phyloP scores from a whole-genome alignment of 257 asterid species.

The Nicotiana knightiana region DNA sequence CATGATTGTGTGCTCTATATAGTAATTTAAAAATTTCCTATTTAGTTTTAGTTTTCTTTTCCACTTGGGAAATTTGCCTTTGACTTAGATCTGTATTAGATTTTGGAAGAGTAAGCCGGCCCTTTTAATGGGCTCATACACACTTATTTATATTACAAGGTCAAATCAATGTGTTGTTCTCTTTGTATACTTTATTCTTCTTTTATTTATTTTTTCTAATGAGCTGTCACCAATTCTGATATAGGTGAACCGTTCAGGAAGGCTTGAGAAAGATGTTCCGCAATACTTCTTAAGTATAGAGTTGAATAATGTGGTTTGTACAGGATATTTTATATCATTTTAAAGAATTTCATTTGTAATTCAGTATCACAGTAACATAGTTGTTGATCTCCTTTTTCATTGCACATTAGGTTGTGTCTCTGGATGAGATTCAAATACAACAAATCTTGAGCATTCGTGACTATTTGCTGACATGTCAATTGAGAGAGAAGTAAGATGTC shows the following conservation, averaged over 20 bases:
- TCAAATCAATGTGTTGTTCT: background rate
- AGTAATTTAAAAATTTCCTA: background rate
- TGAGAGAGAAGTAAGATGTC: slow-evolving; percentile 71
- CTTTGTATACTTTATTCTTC: slow-evolving; percentile 10
- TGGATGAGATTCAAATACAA: slow-evolving; percentile 83
- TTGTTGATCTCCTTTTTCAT: slow-evolving; percentile 19
- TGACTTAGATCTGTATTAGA: background rate
- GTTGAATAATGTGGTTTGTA: slow-evolving; percentile 55
- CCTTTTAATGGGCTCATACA: background rate
- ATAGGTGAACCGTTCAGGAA: slow-evolving; percentile 89
- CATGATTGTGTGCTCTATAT: background rate
- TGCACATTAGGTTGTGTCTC: slow-evolving; percentile 49
- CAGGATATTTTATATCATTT: background rate
- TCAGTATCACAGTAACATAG: background rate
- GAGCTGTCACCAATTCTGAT: slow-evolving; percentile 26
- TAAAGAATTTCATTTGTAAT: background rate
- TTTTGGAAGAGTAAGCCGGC: background rate
- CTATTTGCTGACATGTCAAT: slow-evolving; percentile 60
- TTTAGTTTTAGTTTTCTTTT: background rate
- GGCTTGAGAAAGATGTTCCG: slow-evolving; percentile 75
- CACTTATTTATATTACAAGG: slow-evolving; percentile 9
- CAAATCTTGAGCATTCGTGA: slow-evolving; percentile 58
- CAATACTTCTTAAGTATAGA: slow-evolving; percentile 63
- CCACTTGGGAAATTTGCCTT: background rate
- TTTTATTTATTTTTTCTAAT: slow-evolving; percentile 14